Conservation (phyloP, 225 moss, liverwort and hornwort genomes). For the Marchantia polymorpha region DNA sequence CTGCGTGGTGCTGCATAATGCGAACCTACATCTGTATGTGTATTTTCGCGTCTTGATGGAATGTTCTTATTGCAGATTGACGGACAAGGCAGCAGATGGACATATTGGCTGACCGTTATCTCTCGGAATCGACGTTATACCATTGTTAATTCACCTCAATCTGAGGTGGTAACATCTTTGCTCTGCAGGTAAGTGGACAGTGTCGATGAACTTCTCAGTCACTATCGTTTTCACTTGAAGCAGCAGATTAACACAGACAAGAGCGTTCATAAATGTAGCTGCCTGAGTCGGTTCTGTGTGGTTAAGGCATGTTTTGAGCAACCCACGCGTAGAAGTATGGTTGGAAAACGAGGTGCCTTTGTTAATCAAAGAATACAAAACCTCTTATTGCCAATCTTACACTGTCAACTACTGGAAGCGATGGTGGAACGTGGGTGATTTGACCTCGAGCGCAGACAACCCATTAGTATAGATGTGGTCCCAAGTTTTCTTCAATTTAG, state of each 20-base stretch:
- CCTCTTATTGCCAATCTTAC: too few relatives aligned
- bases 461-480: too few relatives aligned
- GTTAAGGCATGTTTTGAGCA: not conserved
- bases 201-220: not conserved
- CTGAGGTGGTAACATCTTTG: not conserved
- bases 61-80: not conserved
- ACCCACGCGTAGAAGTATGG: not conserved
- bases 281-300: not conserved
- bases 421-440: not conserved
- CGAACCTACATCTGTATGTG: not conserved
- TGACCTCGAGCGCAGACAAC: too few relatives aligned
- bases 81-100: conserved; percentile 10
- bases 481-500: too few relatives aligned
- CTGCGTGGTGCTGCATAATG: not conserved
- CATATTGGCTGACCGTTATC: not conserved
- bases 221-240: not conserved
- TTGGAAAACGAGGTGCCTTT: not conserved
- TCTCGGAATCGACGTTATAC: not conserved
- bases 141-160: not conserved
- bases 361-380: too few relatives aligned
- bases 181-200: not conserved
- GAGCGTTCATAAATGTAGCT: too few relatives aligned
- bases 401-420: not conserved
- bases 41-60: not conserved
- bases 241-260: not conserved